Evolutionary conservation across 768 basidiomycete genomes (phyloP).

Genomic region (Lentinula edodes): DNA sequence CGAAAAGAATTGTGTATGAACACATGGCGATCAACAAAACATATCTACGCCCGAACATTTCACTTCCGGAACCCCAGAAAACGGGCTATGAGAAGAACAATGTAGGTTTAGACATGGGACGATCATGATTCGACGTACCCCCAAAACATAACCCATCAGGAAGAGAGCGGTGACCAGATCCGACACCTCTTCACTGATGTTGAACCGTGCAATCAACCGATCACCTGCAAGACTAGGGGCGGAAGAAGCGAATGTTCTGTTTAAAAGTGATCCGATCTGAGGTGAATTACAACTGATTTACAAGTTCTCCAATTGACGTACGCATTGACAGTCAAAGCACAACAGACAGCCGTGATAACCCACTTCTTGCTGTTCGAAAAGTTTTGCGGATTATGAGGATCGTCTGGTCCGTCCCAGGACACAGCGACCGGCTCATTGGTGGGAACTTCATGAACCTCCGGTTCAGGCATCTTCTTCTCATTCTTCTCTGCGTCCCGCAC

Average conservation of each 20-base stretch:
- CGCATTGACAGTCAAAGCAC: slow-evolving; percentile 52
- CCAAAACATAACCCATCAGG: slow-evolving; percentile 46
- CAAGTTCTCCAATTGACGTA: slow-evolving; percentile 20
- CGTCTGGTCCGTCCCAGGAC: slow-evolving; percentile 50
- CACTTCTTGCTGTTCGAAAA: slow-evolving; percentile 56
- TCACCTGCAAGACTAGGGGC: slow-evolving; percentile 39
- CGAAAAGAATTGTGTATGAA: slow-evolving; percentile 46
- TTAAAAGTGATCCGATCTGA: neutral
- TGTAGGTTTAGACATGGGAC: neutral
- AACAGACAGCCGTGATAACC: slow-evolving; percentile 37
- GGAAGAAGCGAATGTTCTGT: slow-evolving; percentile 57
- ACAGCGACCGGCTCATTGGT: slow-evolving; percentile 19
- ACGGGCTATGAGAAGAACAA: slow-evolving; percentile 29
- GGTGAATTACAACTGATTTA: neutral
- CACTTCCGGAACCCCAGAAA: slow-evolving; percentile 58
- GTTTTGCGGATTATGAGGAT: slow-evolving; percentile 49
- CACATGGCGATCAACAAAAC: slow-evolving; percentile 48
- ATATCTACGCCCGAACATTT: slow-evolving; percentile 49
- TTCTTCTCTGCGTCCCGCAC: neutral
- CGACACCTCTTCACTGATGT: slow-evolving; percentile 34
- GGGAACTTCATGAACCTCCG: neutral
- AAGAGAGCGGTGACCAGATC: slow-evolving; percentile 46
- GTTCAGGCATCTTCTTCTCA: neutral
- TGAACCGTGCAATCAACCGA: slow-evolving; percentile 32
- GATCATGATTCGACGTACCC: slow-evolving; percentile 25